Evolutionary conservation across 805 yeast species (phyloP).

Genomic region (Candida boleticola): DNA sequence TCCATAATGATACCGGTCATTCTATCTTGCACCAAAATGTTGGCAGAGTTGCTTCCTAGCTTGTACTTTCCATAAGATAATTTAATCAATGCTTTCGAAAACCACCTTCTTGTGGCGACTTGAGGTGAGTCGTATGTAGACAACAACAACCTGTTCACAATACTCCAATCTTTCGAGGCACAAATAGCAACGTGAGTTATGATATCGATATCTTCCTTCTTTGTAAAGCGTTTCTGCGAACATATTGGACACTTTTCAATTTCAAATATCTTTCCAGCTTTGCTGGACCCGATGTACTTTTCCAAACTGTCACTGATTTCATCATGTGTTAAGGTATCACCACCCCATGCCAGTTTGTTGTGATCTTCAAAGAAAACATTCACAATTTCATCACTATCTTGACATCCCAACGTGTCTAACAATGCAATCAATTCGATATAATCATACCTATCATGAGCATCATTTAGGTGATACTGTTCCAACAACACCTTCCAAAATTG

Average conservation of each 20-base stretch:
- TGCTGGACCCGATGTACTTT: slow-evolving; percentile 25
- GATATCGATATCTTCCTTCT: slow-evolving; percentile 60
- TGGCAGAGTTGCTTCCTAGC: slow-evolving; percentile 84
- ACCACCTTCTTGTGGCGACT: slow-evolving; percentile 88
- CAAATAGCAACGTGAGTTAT: slow-evolving; percentile 89
- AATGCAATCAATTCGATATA: slow-evolving; percentile 62
- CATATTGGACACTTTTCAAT: slow-evolving; percentile 82
- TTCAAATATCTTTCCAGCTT: slow-evolving; percentile 47
- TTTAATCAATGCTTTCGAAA: slow-evolving; percentile 75
- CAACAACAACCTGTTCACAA: slow-evolving; percentile 59
- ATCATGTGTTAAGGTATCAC: slow-evolving; percentile 44
- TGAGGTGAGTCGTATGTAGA: slow-evolving; percentile 74
- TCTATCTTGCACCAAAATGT: slow-evolving; percentile 90
- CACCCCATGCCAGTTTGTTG: slow-evolving; percentile 50
- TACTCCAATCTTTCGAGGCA: slow-evolving; percentile 72
- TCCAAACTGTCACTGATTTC: slow-evolving; percentile 51
- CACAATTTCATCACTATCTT: slow-evolving; percentile 52
- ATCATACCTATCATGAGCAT: slow-evolving; percentile 38
- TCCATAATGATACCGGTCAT: slow-evolving; percentile 85
- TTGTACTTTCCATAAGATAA: slow-evolving; percentile 85
- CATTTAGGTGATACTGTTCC: slow-evolving; percentile 46
- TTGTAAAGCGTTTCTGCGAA: slow-evolving; percentile 52
- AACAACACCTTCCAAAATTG: slow-evolving; percentile 70
- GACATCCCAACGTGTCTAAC: slow-evolving; percentile 61
- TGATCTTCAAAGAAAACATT: slow-evolving; percentile 48